A percentile compares a stretch with the other conserved stretches of the same genome.
phyloP scores from a whole-genome alignment of 768 basidiomycete species.

The Mycena chlorophos region DNA sequence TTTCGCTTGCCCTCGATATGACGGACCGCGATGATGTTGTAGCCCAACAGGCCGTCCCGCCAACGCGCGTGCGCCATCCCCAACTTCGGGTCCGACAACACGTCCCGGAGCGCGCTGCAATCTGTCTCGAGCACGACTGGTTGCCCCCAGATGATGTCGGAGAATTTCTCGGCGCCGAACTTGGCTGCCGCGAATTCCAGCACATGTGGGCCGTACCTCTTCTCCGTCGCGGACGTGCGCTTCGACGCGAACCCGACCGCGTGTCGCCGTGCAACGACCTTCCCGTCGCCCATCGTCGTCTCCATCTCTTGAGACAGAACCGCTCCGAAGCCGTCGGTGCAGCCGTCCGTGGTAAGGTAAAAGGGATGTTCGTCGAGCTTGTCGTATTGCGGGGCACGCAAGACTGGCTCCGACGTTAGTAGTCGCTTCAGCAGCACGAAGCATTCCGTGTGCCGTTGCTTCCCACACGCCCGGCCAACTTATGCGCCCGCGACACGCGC shows the following conservation, averaged over 20 bases:
- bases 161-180: constrained; percentile 32
- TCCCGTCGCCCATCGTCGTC: constrained; percentile 24
- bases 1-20: constrained; percentile 28
- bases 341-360: constrained; percentile 39
- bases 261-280: constrained; percentile 18
- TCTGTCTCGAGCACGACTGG: constrained; percentile 38
- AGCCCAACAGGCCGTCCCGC: constrained; percentile 32
- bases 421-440: constrained; percentile 31
- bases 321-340: constrained; percentile 35
- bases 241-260: constrained; percentile 38
- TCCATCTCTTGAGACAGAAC: constrained; percentile 29
- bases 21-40: constrained; percentile 29
- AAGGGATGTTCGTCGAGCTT: constrained; percentile 33
- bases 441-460: constrained; percentile 22
- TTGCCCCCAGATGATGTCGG: constrained; percentile 29
- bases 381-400: constrained; percentile 18
- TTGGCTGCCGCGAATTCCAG: constrained; percentile 41
- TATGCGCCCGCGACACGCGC: background rate
- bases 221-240: constrained; percentile 30
- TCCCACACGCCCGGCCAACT: constrained; percentile 13
- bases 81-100: constrained; percentile 30
- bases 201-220: constrained; percentile 34
- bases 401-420: constrained; percentile 28
- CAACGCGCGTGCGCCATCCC: constrained; percentile 34
- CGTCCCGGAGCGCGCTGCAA: constrained; percentile 36